These are phyloP conservation scores for Claviceps arundinis DNA, from an alignment of 2,329 filamentous ascomycete genomes.

Conservation along the genomic window DNA sequence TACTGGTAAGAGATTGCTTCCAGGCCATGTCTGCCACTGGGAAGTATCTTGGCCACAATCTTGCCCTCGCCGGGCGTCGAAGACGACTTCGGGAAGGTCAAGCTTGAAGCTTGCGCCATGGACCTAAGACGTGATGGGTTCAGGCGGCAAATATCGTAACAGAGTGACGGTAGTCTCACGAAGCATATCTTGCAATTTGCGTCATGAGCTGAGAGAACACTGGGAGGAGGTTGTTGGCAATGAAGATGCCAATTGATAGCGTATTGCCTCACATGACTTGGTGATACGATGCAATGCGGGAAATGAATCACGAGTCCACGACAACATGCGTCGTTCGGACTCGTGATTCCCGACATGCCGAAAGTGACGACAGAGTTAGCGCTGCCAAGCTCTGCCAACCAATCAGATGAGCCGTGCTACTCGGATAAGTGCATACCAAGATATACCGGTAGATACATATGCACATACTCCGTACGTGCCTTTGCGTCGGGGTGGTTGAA, in stretches of 20 bases:
- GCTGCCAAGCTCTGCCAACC: no score
- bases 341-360: no score
- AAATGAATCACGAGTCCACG: no score
- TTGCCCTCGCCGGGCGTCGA: slow-evolving; percentile 65
- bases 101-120: slow-evolving; percentile 9
- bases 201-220: not conserved
- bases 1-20: slow-evolving; percentile 78
- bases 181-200: not conserved
- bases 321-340: no score
- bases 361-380: no score
- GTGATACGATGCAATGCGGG: no score
- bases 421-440: no score
- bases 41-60: slow-evolving; percentile 60
- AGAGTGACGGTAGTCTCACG: not conserved
- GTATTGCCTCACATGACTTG: not conserved
- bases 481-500: no score
- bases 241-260: not conserved
- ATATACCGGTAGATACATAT: no score
- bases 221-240: not conserved
- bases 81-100: slow-evolving; percentile 63
- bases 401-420: no score
- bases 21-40: slow-evolving; percentile 57
- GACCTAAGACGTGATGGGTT: not conserved
- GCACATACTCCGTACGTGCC: no score
- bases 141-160: not conserved